Base-by-base conservation (phyloP, 331 rosid species). In the Rosa hybrid region DNA sequence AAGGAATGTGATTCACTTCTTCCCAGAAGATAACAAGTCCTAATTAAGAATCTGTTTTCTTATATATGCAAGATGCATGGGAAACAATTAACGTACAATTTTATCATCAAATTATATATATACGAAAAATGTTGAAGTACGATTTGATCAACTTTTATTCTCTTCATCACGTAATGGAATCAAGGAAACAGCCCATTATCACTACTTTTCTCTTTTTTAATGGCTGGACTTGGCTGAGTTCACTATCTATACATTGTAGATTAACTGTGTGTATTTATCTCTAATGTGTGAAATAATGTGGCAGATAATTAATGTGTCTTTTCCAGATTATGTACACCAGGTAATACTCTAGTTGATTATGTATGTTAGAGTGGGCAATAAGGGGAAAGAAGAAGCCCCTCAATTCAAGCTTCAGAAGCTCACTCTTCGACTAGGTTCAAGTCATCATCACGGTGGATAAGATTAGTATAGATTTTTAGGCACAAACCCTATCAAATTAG, bases 101-200 rank as follows among this genome's bases (percentile, higher is more conserved):
- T n/a, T 14, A 23, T 12, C 78, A 51, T 49, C 62, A 8, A 11
- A 53, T 8, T 17, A 17, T 41, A 18, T 9, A 23, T 39, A 6
- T 4, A 69, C 27, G 14, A 25, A 63, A 18, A 20, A 11, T 11
- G 11, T 3, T 12, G 38, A 57, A 41, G 39, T 75, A 21, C 21
- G 42, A 56, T 39, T 23, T 21, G 34, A 20, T 60, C 59, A 45
- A n/a, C 30, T 60, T 16, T 44, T 59, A 60, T 76, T 44, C 27
- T 76, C 18, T 60, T 44, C 27, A 59, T 44, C 27, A 59, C 5
- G 70, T 83, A 85, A 78, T 81, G 91, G 92, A 83, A 88, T 91
- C 89, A 88, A 83, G 91, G 92, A 85, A 88, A 86, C 94, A 85
- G 77, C 83, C 65, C 59, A 60, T 72, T 83, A 70, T 76, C 68